phyloP scores from a whole-genome alignment of 2,329 filamentous ascomycete genomes.

The Colletotrichum zoysiae region DNA sequence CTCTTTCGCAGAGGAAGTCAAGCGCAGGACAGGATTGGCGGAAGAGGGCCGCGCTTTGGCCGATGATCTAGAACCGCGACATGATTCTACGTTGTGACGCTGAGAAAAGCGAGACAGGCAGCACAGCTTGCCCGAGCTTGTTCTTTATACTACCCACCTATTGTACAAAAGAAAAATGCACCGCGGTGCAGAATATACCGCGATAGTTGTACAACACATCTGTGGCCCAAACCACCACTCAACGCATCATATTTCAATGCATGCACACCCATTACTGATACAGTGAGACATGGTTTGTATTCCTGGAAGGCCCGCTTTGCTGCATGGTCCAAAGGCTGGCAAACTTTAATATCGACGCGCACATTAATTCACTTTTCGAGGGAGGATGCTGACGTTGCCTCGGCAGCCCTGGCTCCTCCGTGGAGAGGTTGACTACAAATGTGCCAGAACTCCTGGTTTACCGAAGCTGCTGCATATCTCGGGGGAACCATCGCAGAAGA shows the following conservation, averaged over 20 bases:
- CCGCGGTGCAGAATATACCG: background rate
- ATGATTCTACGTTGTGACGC: slow-evolving; percentile 12
- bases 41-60: slow-evolving; percentile 6
- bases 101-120: background rate
- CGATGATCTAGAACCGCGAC: background rate
- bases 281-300: background rate
- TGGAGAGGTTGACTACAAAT: background rate
- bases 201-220: background rate
- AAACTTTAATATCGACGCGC: background rate
- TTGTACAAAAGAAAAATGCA: background rate
- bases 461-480: background rate
- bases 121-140: background rate
- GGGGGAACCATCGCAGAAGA: background rate
- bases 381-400: background rate
- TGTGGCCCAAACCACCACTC: background rate
- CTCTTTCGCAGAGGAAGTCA: slow-evolving; percentile 36
- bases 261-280: no score
- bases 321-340: background rate
- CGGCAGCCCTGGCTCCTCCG: background rate
- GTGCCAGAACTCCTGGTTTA: background rate
- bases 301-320: background rate
- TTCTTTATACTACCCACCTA: background rate
- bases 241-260: background rate
- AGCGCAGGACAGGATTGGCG: slow-evolving; percentile 22
- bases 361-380: background rate